Conservation (phyloP, 75 land plant genomes). For the Cunninghamia lanceolata region DNA sequence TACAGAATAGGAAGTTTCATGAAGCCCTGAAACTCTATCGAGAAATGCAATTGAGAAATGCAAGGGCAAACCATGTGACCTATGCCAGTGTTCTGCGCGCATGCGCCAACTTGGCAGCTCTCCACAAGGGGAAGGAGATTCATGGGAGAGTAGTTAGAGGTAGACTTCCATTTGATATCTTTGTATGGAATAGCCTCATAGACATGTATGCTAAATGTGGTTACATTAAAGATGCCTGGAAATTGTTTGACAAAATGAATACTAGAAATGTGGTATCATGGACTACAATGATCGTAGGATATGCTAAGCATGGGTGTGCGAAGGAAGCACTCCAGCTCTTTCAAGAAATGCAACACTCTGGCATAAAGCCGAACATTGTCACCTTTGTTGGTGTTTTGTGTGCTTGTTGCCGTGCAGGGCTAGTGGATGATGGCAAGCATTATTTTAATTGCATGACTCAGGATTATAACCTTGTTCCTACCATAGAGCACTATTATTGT, state of each 20-base stretch:
- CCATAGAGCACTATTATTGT: constrained; percentile 19
- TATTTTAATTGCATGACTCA: constrained; percentile 16
- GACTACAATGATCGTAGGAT: constrained; percentile 40
- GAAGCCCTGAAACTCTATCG: constrained; percentile 27
- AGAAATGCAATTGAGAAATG: constrained; percentile 12
- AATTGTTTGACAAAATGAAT: constrained; percentile 26
- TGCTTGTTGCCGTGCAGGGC: constrained; percentile 29
- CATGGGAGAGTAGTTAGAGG: constrained; percentile 21
- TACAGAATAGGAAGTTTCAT: constrained; percentile 7
- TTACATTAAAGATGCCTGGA: constrained; percentile 21
- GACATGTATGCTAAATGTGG: constrained; percentile 58
- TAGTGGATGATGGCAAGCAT: constrained; percentile 15
- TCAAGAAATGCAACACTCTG: constrained; percentile 16
- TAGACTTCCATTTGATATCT: constrained; percentile 19
- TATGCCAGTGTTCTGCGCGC: constrained; percentile 28
- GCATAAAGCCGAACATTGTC: constrained; percentile 10
- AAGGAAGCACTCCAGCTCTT: constrained; percentile 34
- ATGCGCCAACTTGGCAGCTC: constrained; percentile 22
- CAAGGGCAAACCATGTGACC: constrained; percentile 23
- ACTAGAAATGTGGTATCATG: constrained; percentile 28
- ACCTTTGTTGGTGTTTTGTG: constrained; percentile 21
- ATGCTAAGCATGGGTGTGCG: constrained; percentile 27
- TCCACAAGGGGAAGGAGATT: constrained; percentile 27
- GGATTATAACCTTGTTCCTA: constrained; percentile 13
- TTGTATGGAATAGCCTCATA: constrained; percentile 27